Evolutionary conservation across 2,329 filamentous ascomycete species (phyloP).

Genomic region (Beauveria medogensis): DNA sequence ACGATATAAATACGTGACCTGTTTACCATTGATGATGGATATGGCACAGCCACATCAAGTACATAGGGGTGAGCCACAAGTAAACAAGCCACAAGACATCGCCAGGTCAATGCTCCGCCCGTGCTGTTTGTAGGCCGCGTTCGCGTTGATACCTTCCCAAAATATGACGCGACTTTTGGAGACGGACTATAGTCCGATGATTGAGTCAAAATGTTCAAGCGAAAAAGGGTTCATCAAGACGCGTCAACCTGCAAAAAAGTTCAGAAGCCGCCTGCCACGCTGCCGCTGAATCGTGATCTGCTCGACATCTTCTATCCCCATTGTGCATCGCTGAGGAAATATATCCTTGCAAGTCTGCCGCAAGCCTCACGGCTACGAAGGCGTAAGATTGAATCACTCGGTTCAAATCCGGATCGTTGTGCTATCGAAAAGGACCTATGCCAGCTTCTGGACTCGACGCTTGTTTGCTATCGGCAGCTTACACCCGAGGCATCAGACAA

Average conservation of each 20-base stretch:
- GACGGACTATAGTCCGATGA: not conserved
- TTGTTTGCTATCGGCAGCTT: constrained; percentile 49
- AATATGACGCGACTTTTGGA: not conserved
- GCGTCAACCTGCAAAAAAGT: constrained; percentile 17
- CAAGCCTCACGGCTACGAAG: constrained; percentile 54
- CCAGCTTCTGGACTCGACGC: constrained; percentile 57
- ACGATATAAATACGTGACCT: not conserved
- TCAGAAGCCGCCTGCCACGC: not conserved
- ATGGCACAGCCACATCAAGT: not conserved
- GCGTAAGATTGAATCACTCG: constrained; percentile 45
- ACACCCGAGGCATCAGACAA: not conserved
- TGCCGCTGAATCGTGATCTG: constrained; percentile 47
- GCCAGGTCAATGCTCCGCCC: not conserved
- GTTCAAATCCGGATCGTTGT: constrained; percentile 19
- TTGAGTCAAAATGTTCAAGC: not conserved
- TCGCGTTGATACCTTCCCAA: not conserved
- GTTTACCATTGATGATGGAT: not conserved
- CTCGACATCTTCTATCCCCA: constrained; percentile 60
- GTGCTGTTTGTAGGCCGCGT: not conserved
- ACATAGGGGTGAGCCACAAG: not conserved
- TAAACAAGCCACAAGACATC: not conserved
- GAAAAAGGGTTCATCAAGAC: constrained; percentile 13
- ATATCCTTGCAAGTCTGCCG: constrained; percentile 60
- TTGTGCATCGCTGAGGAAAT: constrained; percentile 60
- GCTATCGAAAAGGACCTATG: constrained; percentile 38